Evolutionary conservation across 305 asterid species (phyloP).

Genomic region (Fraxinus sp.): DNA sequence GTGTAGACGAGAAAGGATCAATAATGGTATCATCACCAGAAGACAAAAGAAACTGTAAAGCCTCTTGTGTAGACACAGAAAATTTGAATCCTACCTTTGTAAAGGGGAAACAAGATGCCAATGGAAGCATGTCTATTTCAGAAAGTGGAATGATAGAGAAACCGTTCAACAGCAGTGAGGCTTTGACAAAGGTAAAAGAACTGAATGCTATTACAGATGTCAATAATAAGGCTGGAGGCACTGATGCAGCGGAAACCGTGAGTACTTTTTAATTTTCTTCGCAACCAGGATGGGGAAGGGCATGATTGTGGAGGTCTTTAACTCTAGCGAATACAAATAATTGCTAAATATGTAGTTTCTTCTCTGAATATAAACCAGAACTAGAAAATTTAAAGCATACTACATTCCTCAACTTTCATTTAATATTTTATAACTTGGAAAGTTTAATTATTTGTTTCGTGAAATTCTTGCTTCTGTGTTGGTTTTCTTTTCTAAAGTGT

Average conservation of each 20-base stretch:
- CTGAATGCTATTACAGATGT: conserved; percentile 31
- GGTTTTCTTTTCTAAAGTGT: not conserved
- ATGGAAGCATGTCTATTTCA: conserved; percentile 29
- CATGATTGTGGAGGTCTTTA: not conserved
- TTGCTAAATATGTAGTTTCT: not conserved
- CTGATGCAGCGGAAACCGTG: conserved; percentile 43
- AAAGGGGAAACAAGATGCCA: conserved; percentile 29
- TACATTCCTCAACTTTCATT: not conserved
- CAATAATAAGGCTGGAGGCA: conserved; percentile 28
- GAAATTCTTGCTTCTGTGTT: not conserved
- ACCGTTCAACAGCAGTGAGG: conserved; percentile 23
- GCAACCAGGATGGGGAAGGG: conserved; percentile 14
- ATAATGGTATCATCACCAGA: conserved; percentile 33
- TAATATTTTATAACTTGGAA: not conserved
- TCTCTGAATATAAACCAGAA: conserved; percentile 5
- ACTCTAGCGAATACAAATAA: conserved; percentile 1
- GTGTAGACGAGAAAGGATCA: conserved; percentile 38
- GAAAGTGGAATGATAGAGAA: conserved; percentile 34
- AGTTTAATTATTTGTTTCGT: not conserved
- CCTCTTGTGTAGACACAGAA: conserved; percentile 54
- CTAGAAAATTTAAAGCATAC: conserved; percentile 5
- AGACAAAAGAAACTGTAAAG: conserved; percentile 28
- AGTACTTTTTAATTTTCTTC: conserved; percentile 32
- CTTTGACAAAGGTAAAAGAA: conserved; percentile 29
- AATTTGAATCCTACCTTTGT: conserved; percentile 41